These are phyloP conservation scores for Pythium aristosporum DNA, from an alignment of 352 stramenopile species.

Conservation along the genomic window DNA sequence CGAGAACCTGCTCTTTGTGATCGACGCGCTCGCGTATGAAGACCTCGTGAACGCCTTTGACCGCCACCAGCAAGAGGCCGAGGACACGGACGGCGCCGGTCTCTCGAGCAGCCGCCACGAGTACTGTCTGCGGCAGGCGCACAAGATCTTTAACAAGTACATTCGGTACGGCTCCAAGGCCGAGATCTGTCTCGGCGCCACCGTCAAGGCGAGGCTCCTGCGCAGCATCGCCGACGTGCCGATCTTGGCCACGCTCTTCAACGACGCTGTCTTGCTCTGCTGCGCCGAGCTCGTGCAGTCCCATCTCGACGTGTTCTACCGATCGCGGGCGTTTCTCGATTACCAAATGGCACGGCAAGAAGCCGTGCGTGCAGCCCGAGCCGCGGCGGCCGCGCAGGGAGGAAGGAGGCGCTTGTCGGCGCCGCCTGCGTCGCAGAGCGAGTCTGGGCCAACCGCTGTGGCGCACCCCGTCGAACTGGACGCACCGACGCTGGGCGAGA, in stretches of 20 bases:
- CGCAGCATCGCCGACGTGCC: slow-evolving; percentile 48
- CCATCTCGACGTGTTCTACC: slow-evolving; percentile 61
- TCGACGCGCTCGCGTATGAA: slow-evolving; percentile 65
- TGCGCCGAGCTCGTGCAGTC: slow-evolving; percentile 62
- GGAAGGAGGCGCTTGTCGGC: background rate
- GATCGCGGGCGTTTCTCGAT: slow-evolving; percentile 32
- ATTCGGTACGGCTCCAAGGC: slow-evolving; percentile 70
- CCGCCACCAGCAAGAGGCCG: background rate
- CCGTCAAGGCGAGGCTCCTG: slow-evolving; percentile 49
- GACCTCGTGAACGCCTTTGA: slow-evolving; percentile 61
- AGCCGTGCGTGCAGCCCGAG: background rate
- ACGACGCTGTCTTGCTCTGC: slow-evolving; percentile 53
- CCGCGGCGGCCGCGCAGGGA: background rate
- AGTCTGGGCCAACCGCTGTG: background rate
- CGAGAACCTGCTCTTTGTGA: slow-evolving; percentile 65
- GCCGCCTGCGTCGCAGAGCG: background rate
- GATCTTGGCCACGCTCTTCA: slow-evolving; percentile 49
- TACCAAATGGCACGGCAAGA: slow-evolving; percentile 5
- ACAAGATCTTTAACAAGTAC: slow-evolving; percentile 83
- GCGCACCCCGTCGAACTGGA: background rate
- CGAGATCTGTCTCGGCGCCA: slow-evolving; percentile 47
- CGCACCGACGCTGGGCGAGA: slow-evolving; percentile 25
- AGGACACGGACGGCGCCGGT: too few species aligned
- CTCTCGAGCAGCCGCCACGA: slow-evolving; percentile 25
- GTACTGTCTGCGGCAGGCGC: slow-evolving; percentile 57